Evolutionary conservation across 1,139 yeast genomes (phyloP), one percentile per base, ranked within the genome.

Genomic region (Candida sp.): DNA sequence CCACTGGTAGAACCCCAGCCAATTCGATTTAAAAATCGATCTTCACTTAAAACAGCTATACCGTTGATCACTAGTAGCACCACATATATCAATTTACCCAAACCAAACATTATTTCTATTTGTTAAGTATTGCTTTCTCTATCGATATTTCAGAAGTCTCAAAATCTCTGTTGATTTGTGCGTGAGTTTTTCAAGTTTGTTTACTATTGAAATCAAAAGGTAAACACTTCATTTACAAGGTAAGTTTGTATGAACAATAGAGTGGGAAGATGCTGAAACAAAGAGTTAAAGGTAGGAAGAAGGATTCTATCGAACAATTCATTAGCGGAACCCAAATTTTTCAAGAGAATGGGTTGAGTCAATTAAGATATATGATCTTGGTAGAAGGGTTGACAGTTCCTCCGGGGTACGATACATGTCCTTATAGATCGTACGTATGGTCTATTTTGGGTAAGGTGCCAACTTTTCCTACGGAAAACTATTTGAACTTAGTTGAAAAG

Each of bases 371-470:
- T 61, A 79, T 83, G 70, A 79, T 89, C 12, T 71, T 89, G 19
- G 81, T 87, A 12, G 95, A 88, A 52, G 96, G 96, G 0, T 68
- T 89, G n/a, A 68, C 77, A 1, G 63, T 64, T 3, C 79, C 79
- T 11, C 68, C 64, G 23, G 78, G 77, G 4, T 73, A 73, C 59
- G 78, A 55, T 58, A 72, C 58, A 60, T 68, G 91, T 56, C 82
- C 95, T 1, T 83, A 87, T 56, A 65, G 97, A 46, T 68, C 80
- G 21, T 83, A 85, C 49, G 87, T 88, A 2, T 90, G 97, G 97
- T 79, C 93, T 2, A 84, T 90, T 19, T 68, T 90, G 21, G 69
- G 85, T 22, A 72, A 89, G 38, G 82, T 81, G 0, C 79, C 84
- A 2, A 84, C 87, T 34, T 72, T 77, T 38, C 71, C 81, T 6